Base-by-base conservation (phyloP, 768 basidiomycete genomes). In the Lentinus tigrinus region DNA sequence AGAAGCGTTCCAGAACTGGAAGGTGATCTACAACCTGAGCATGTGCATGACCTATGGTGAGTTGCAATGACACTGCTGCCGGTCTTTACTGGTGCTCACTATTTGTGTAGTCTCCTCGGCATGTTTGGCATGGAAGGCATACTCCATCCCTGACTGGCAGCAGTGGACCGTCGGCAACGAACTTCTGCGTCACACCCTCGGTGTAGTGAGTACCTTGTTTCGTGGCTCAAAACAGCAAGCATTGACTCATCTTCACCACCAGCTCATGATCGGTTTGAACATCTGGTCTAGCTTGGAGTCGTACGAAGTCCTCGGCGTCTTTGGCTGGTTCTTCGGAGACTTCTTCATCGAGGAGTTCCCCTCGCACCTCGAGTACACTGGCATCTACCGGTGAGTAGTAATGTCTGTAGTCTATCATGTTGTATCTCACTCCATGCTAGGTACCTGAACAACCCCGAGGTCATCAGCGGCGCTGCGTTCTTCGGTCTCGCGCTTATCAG, bases 271-370 rank as follows among this genome's bases (percentile, higher is more conserved):
- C 48, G 88, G 84, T 1, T 76, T 99, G 42, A 95, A 99, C 66
- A 71, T 92, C 37, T 99, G 97, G 97, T 87, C 93, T 0, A 88
- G 93, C 1, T 79, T 83, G 64, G 94, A 95, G 58, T 93, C 89
- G 0, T 98, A 85, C 73, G 91, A 98, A 68, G 97, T 93, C 19
- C 82, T 98, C 2, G 96, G 97, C 7, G 81, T 91, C 27, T 98
- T 98, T 67, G 97, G 97, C 24, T 99, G 97, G 97, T 95, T 98
- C 75, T 99, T 97, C 65, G 95, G 94, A 23, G 93, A 96, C 73
- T 96, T 96, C 75, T 95, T 95, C 79, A 89, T 95, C 75, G 93
- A 96, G 66, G 89, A 94, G 61, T 95, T 92, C 72, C 93, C 96
- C 3, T 76, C 89, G 0, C 85, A 91, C 59, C 77, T 98, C 9